Conservation (phyloP, 108 stramenopile genomes). For the Craspedostauros australis region DNA sequence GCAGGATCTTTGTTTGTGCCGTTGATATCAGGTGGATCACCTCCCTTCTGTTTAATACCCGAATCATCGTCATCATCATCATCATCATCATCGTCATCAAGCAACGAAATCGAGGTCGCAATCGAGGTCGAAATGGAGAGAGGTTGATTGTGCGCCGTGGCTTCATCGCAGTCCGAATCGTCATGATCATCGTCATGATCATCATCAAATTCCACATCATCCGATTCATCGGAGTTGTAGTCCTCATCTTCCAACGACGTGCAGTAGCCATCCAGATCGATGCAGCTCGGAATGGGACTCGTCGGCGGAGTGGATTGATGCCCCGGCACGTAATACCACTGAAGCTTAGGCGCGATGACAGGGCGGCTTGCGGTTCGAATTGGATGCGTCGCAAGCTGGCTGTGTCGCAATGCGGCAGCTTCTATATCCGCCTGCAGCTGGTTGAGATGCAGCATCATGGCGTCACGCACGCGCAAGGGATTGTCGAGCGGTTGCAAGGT, state of each 20-base stretch:
- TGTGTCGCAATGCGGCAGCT: neutral
- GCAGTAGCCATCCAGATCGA: conserved; percentile 51
- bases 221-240: conserved; percentile 7
- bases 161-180: no score
- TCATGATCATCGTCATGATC: conserved; percentile 6
- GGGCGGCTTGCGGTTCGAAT: neutral
- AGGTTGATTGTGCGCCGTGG: no score
- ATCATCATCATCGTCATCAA: no score
- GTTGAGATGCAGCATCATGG: conserved; percentile 28
- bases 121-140: no score
- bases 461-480: conserved; percentile 23
- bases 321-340: conserved; percentile 45
- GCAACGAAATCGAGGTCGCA: no score
- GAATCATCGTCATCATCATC: no score
- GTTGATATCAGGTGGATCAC: no score
- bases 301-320: neutral
- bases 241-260: conserved; percentile 41
- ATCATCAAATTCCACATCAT: conserved; percentile 5
- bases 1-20: no score
- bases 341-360: conserved; percentile 34
- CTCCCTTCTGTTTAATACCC: no score
- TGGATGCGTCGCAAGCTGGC: neutral
- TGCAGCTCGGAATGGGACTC: conserved; percentile 31
- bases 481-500: conserved; percentile 34
- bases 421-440: conserved; percentile 1